A percentile compares a stretch with the other conserved stretches of the same genome.
These are phyloP conservation scores for Fusarium tricinctum DNA, from an alignment of 2,329 filamentous ascomycete species.

Conservation along the genomic window DNA sequence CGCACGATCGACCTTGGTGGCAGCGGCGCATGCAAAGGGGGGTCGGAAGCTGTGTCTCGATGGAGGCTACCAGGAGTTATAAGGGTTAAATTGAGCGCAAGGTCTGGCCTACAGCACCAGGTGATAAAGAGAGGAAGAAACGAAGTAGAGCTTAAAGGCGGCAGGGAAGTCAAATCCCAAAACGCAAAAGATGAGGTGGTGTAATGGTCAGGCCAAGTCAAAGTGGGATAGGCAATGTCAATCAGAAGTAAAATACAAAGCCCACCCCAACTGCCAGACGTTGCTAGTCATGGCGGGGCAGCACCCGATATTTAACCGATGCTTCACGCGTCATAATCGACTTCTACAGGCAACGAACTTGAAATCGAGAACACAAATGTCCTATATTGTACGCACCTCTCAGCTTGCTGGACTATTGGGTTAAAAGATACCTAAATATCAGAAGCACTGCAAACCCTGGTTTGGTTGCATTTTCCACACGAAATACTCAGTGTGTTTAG, in stretches of 20 bases:
- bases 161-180: slow-evolving; percentile 25
- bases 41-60: slow-evolving; percentile 30
- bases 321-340: slow-evolving; percentile 10
- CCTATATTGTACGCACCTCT: not conserved
- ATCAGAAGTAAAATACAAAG: slow-evolving; percentile 49
- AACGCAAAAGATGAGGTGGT: slow-evolving; percentile 28
- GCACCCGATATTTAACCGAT: slow-evolving; percentile 34
- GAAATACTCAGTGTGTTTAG: no score
- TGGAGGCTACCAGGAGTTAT: slow-evolving; percentile 15
- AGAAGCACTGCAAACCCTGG: not conserved
- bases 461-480: not conserved
- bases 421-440: not conserved
- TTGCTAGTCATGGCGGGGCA: slow-evolving; percentile 53
- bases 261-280: slow-evolving; percentile 40
- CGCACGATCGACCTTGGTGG: slow-evolving; percentile 39
- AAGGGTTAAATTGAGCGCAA: slow-evolving; percentile 21
- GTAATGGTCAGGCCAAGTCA: slow-evolving; percentile 42
- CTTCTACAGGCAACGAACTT: not conserved
- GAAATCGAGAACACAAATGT: not conserved
- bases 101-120: slow-evolving; percentile 23
- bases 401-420: no score
- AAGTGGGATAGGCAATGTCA: slow-evolving; percentile 46
- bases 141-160: slow-evolving; percentile 19
- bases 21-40: slow-evolving; percentile 48
- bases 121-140: slow-evolving; percentile 21